Conservation (phyloP, 805 yeast genomes). For the Cyberlindnera petersonii region DNA sequence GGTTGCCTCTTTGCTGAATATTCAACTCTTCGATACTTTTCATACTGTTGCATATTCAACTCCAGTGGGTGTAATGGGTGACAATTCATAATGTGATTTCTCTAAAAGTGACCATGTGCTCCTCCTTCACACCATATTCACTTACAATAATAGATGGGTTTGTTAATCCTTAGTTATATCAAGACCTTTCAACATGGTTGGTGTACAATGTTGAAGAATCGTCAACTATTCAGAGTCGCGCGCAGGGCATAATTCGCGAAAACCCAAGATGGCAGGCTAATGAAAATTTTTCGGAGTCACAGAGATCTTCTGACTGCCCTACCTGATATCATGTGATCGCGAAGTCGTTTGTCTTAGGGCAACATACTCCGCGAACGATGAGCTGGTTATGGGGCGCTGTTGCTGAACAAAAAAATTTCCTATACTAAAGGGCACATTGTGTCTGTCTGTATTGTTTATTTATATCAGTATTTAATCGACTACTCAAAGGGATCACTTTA, state of each 20-base stretch:
- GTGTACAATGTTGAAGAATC: constrained; percentile 12
- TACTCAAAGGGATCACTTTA: too few relatives aligned
- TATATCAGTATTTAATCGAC: background rate
- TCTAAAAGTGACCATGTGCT: background rate
- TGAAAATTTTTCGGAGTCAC: constrained; percentile 24
- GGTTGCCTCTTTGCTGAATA: too few relatives aligned
- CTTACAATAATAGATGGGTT: constrained; percentile 26
- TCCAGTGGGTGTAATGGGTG: too few relatives aligned
- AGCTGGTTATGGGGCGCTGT: constrained; percentile 14
- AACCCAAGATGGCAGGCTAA: constrained; percentile 10
- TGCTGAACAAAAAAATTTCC: constrained; percentile 11
- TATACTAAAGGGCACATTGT: background rate
- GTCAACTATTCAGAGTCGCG: constrained; percentile 7
- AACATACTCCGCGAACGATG: constrained; percentile 13
- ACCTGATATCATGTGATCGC: constrained; percentile 5
- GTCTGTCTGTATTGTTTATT: background rate
- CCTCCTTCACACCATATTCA: constrained; percentile 5
- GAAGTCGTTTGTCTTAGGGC: constrained; percentile 3
- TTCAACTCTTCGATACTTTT: too few relatives aligned
- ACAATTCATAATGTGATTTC: too few relatives aligned
- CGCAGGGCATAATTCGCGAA: constrained; percentile 1
- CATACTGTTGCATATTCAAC: too few relatives aligned
- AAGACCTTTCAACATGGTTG: background rate
- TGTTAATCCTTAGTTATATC: constrained; percentile 17
- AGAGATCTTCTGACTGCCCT: constrained; percentile 10